phyloP scores from a whole-genome alignment of 169 alveolate species.

The Haemoproteus tartakovskyi region DNA sequence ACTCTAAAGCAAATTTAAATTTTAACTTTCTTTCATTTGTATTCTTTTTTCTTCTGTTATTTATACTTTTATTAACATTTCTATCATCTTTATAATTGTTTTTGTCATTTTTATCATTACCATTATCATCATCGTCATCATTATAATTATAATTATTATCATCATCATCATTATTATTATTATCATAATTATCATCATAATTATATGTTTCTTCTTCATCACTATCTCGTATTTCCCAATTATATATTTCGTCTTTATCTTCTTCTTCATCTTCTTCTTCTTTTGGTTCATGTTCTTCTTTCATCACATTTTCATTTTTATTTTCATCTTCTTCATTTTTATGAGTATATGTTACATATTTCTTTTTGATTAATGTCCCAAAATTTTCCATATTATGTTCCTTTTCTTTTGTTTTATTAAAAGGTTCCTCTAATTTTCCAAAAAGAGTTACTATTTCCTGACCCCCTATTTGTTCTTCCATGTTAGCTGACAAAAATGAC shows the following conservation, averaged over 20 bases:
- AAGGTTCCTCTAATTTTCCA: no score
- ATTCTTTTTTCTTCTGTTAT: no score
- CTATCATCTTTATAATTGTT: not conserved
- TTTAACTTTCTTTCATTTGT: constrained; percentile 4
- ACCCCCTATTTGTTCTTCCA: no score
- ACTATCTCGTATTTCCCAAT: no score
- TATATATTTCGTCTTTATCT: constrained; percentile 3
- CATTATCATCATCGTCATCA: not conserved
- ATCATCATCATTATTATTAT: not conserved
- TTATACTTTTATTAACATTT: constrained; percentile 4
- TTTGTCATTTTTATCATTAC: not conserved
- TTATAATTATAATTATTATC: not conserved
- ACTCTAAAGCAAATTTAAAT: constrained; percentile 32
- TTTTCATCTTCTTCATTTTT: not conserved
- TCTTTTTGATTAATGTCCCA: no score
- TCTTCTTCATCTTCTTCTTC: not conserved
- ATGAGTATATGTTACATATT: no score
- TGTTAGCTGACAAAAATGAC: no score
- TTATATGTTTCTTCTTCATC: no score
- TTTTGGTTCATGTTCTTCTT: not conserved
- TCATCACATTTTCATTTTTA: not conserved
- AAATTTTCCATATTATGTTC: not conserved
- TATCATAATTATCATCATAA: no score
- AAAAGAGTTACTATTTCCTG: no score
- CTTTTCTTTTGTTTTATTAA: not conserved